Evolutionary conservation across 2,329 filamentous ascomycete genomes (phyloP), one percentile per base, ranked within the genome.

Genomic region (Monilinia aucupariae): DNA sequence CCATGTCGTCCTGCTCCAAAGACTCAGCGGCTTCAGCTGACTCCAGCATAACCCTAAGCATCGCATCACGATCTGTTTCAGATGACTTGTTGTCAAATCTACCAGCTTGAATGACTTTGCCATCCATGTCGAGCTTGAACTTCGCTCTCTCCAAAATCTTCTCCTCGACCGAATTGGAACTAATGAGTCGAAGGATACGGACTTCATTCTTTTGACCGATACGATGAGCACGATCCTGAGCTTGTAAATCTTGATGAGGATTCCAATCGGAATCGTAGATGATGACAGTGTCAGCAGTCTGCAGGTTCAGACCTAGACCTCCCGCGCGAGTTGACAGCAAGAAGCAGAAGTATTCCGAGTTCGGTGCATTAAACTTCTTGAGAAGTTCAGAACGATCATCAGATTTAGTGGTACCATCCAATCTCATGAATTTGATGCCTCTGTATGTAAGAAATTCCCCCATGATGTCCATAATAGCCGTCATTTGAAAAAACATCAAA

Each of bases 251-350:
- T 77, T 99, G 94, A 75, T 97, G 93, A 74, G 94, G 94, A 76
- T 99, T 99, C 94, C 94, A 99, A 79, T 99, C 94, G 0, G 94
- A 99, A 74, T 99, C 94, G 78, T 97, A 99, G 73, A 99, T 99
- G 77, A 99, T 97, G 79, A 99, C 94, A 1, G 94, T 99, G 76
- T 99, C 94, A 49, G 94, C 94, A 52, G 93, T 97, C 77, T 99
- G 94, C 75, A 99, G 77, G 73, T 99, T 99, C 69, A 99, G 83
- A 82, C 94, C 94, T 13, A 99, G 83, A 84, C 94, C 94, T 87
- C 94, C 94, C 66, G 94, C 94, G 81, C 94, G 93, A 30, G 94
- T 99, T 3, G 94, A 99, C n/a, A 99, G 85, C 76, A 99, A 78
- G 81, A 99, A 99, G 79, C 96, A 96, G 76, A 97, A 97, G 76